Base-by-base conservation (phyloP, 2,329 filamentous ascomycete genomes). In the Chaetomium olivaceum region DNA sequence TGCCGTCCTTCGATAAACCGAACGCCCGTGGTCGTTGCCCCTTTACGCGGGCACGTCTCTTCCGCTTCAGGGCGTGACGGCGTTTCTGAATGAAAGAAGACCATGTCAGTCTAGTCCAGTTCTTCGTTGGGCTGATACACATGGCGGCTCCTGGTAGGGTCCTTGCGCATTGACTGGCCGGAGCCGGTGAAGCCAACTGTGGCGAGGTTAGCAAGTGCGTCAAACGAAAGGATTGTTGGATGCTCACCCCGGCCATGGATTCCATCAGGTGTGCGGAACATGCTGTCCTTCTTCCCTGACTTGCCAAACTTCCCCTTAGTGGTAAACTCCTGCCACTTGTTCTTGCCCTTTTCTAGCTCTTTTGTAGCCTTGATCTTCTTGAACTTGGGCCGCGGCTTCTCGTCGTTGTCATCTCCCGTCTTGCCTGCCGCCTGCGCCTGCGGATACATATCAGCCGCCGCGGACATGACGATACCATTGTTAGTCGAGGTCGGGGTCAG, bases 131-230 rank as follows among this genome's bases (percentile, higher is more conserved):
- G 84, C 77, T 94, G 88, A 78, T 96, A 96, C 71, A 95, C 89
- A 75, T 97, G 92, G 73, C 92, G 89, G 76, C 86, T 90, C 74
- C 93, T 86, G 68, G 89, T 88, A 57, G 88, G 87, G 76, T 97
- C 95, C 78, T 97, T 97, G 72, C 93, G 91, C 95, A 98, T 98
- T 71, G 90, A 85, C 79, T 97, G 92, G 66, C 95, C 95, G 62
- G 93, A 97, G 68, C 95, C 95, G 9, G 92, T 97, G 75, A 99
- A 97, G 39, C 95, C 95, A 74, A 99, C 95, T 97, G 71, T 7
- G 57, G 60, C n/a, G 58, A 33, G 14, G 57, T 57, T 43, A 61
- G 36, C 48, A 59, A 29, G 46, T 54, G 27, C 23, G 31, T 27
- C 3, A 19, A n/a, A 52, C 61, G 6, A 39, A 23, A 48, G 23